Evolutionary conservation across 148 eudicot species (phyloP).

Genomic region (Cornus florida): DNA sequence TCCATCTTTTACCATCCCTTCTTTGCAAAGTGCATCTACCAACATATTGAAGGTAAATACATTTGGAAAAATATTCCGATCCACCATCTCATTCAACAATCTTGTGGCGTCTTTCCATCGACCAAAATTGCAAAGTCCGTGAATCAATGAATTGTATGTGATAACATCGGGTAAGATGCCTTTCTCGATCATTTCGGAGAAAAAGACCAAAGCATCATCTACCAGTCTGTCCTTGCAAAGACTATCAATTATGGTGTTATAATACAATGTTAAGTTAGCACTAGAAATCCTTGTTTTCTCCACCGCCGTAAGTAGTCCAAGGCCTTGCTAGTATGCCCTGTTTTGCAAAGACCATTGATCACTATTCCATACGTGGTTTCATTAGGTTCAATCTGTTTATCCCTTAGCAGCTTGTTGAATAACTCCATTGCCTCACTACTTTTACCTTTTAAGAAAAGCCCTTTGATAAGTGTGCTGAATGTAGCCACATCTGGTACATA

Average conservation of each 20-base stretch:
- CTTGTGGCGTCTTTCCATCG: too few relatives aligned
- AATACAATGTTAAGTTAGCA: constrained; percentile 5
- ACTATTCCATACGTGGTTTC: constrained; percentile 3
- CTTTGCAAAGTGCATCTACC: too few relatives aligned
- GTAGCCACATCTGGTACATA: not conserved
- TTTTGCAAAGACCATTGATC: constrained; percentile 21
- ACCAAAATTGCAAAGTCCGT: too few relatives aligned
- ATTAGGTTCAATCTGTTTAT: constrained; percentile 3
- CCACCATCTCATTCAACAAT: not conserved
- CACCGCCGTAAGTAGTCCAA: not conserved
- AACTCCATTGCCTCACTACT: too few relatives aligned
- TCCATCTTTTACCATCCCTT: too few relatives aligned
- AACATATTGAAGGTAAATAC: too few relatives aligned
- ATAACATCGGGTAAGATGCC: too few relatives aligned
- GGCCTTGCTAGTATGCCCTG: not conserved
- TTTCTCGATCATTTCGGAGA: not conserved
- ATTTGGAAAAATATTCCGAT: too few relatives aligned
- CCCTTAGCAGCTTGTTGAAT: not conserved
- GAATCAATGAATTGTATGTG: too few relatives aligned
- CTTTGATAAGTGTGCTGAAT: constrained; percentile 2
- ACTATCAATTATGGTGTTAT: constrained; percentile 1
- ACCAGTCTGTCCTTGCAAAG: not conserved
- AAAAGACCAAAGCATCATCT: not conserved
- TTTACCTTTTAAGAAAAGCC: too few relatives aligned
- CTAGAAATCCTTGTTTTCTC: not conserved